These are phyloP conservation scores for Polyrhizophydium stewartii DNA, from an alignment of 371 early-diverging fungal species.

Conservation along the genomic window DNA sequence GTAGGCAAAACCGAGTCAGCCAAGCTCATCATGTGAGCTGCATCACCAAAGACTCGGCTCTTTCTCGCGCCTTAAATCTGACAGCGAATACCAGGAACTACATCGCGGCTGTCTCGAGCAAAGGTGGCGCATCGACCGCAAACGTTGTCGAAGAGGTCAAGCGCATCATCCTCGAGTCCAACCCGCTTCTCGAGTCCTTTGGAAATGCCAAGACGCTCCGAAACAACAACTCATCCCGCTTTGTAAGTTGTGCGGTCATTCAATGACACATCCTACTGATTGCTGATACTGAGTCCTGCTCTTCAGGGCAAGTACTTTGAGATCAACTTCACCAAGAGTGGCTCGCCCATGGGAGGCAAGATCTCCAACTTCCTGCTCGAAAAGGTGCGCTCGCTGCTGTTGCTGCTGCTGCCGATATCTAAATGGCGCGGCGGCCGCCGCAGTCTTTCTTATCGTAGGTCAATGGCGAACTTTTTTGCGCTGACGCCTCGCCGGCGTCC, in stretches of 20 bases:
- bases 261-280: background rate
- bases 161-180: slow-evolving; percentile 93
- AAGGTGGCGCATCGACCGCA: slow-evolving; percentile 68
- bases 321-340: slow-evolving; percentile 91
- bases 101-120: slow-evolving; percentile 91
- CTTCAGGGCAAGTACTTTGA: slow-evolving; percentile 95
- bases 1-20: slow-evolving; percentile 88
- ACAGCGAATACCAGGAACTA: slow-evolving; percentile 91
- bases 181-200: slow-evolving; percentile 97
- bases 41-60: background rate
- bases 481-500: too few species aligned
- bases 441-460: too few species aligned
- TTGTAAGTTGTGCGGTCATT: slow-evolving; percentile 53
- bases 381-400: slow-evolving; percentile 57
- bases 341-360: slow-evolving; percentile 94
- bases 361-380: slow-evolving; percentile 98
- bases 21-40: slow-evolving; percentile 42
- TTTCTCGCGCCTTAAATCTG: background rate
- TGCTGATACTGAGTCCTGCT: background rate
- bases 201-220: slow-evolving; percentile 99
- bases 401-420: too few species aligned
- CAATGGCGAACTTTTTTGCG: too few species aligned
- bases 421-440: too few species aligned
- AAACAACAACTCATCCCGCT: slow-evolving; percentile 98
- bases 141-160: slow-evolving; percentile 80